phyloP scores from a whole-genome alignment of 2,329 filamentous ascomycete species.

The Fusarium hainanense region DNA sequence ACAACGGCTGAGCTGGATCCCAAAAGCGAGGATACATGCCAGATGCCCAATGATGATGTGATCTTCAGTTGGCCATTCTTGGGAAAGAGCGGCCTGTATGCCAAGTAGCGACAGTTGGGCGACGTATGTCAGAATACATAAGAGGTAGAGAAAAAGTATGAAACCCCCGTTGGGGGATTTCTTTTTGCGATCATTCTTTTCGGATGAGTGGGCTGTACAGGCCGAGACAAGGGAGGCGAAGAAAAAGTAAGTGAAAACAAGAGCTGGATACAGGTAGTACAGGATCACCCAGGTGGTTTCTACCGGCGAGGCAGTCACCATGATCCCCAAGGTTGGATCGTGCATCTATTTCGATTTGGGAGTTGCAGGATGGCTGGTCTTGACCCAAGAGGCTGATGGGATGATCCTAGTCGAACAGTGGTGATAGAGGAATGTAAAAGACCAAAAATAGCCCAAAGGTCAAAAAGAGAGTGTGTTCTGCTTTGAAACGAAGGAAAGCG shows the following conservation, averaged over 20 bases:
- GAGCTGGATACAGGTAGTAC: conserved; percentile 47
- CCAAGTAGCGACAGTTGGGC: conserved; percentile 59
- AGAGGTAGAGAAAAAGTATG: conserved; percentile 56
- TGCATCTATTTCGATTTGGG: conserved; percentile 11
- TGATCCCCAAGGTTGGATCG: conserved; percentile 4
- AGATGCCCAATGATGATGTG: conserved; percentile 67
- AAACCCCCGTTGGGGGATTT: conserved; percentile 35
- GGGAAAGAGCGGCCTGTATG: conserved; percentile 49
- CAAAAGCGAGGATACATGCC: conserved; percentile 72
- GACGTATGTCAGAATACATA: conserved; percentile 59
- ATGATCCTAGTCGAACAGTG: not conserved
- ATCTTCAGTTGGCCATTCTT: conserved; percentile 57
- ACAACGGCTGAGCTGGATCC: conserved; percentile 67
- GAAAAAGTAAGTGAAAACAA: conserved; percentile 65
- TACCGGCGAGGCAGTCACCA: conserved; percentile 33
- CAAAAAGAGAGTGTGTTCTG: not conserved
- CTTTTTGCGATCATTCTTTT: conserved; percentile 33
- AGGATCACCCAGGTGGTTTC: conserved; percentile 36
- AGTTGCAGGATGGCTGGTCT: not conserved
- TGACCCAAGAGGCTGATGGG: not conserved
- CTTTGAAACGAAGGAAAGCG: conserved; percentile 1
- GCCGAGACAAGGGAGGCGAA: conserved; percentile 67
- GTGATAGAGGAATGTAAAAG: not conserved
- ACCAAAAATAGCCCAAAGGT: not conserved
- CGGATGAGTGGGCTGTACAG: conserved; percentile 63